Percentiles rank a stretch among this genome's conserved stretches.
Conservation (phyloP, 2,329 filamentous ascomycete species). For the Acephala macrosclerotiorum region DNA sequence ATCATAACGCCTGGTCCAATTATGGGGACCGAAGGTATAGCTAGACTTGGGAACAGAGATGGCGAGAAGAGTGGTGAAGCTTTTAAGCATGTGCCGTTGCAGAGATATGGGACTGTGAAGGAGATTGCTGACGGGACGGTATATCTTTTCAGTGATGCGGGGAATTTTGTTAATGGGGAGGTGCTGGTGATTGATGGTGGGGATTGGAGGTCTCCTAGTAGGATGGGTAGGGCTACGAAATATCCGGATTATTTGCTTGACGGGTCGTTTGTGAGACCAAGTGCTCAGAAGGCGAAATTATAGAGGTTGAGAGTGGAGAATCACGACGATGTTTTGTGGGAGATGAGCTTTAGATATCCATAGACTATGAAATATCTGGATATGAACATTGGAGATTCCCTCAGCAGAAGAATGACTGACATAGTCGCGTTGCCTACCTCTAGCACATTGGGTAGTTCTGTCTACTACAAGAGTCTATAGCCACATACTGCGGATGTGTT, state of each 20-base stretch:
- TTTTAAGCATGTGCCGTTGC: slow-evolving; percentile 68
- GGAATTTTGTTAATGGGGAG: slow-evolving; percentile 86
- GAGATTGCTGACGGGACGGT: slow-evolving; percentile 95
- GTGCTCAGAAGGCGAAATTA: slow-evolving; percentile 18
- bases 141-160: slow-evolving; percentile 85
- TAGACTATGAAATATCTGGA: background rate
- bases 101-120: slow-evolving; percentile 78
- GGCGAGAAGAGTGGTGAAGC: slow-evolving; percentile 33
- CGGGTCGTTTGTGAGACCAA: slow-evolving; percentile 27
- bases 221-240: slow-evolving; percentile 26
- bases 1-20: slow-evolving; percentile 85
- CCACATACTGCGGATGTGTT: no score
- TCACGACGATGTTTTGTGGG: background rate
- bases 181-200: slow-evolving; percentile 75
- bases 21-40: slow-evolving; percentile 81
- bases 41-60: slow-evolving; percentile 56
- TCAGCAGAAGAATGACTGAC: background rate
- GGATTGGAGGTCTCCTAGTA: slow-evolving; percentile 38
- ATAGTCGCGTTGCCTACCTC: no score
- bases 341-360: background rate
- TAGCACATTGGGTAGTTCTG: no score
- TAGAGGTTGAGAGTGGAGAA: background rate
- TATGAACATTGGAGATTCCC: background rate
- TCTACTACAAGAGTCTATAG: no score
- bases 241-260: slow-evolving; percentile 43